Evolutionary conservation across 306 rosid species (phyloP).

Genomic region (Cicer yamashitae): DNA sequence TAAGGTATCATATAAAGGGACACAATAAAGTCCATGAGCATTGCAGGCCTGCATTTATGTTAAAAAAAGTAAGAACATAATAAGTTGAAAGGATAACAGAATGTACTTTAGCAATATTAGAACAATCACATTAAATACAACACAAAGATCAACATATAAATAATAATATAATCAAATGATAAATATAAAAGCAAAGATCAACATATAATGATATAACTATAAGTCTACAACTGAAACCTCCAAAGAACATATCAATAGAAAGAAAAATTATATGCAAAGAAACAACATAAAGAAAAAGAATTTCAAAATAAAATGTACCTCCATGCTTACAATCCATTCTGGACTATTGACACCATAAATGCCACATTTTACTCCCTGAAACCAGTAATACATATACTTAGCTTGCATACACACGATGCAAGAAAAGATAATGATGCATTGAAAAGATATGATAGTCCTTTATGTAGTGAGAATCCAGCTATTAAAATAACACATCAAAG

Average conservation of each 20-base stretch:
- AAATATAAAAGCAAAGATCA: not conserved
- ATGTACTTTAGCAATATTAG: constrained; percentile 15
- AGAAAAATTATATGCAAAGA: not conserved
- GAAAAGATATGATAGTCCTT: not conserved
- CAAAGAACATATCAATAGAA: constrained; percentile 13
- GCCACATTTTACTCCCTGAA: constrained; percentile 85
- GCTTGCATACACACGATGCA: constrained; percentile 20
- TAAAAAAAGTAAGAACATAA: constrained; percentile 39
- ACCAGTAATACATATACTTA: constrained; percentile 29
- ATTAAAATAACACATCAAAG: not conserved
- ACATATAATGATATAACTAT: not conserved
- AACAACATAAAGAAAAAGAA: constrained; percentile 10
- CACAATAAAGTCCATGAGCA: constrained; percentile 92
- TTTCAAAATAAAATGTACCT: constrained; percentile 56
- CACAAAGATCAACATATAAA: not conserved
- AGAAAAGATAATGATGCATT: not conserved
- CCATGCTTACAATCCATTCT: constrained; percentile 89
- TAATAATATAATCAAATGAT: not conserved
- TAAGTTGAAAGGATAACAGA: constrained; percentile 9
- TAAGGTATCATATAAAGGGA: constrained; percentile 87
- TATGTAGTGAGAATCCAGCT: constrained; percentile 21
- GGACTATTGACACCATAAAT: constrained; percentile 81
- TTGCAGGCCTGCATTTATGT: constrained; percentile 82
- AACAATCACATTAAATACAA: not conserved
- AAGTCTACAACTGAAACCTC: constrained; percentile 24